Evolutionary conservation across 106 monocot genomes (phyloP).

Genomic region (Allium cepa): DNA sequence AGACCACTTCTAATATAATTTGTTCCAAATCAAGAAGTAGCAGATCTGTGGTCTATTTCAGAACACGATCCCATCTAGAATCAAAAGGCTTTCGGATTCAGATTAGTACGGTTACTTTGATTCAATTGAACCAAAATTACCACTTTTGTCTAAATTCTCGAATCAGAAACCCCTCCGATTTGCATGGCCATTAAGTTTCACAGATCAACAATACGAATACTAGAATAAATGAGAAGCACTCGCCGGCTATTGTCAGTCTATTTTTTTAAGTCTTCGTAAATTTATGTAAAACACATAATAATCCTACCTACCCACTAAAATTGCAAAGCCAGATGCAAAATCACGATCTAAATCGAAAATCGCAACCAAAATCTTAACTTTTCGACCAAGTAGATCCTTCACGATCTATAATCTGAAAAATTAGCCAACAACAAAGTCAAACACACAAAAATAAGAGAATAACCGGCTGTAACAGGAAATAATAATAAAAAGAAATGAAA

Average conservation of each 20-base stretch:
- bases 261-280: not conserved
- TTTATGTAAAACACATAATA: not conserved
- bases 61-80: not conserved
- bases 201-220: not conserved
- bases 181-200: not conserved
- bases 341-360: not conserved
- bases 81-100: not conserved
- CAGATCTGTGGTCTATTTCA: not conserved
- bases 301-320: not conserved
- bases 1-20: not conserved
- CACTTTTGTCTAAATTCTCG: not conserved
- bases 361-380: not conserved
- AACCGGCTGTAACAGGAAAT: not conserved
- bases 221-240: not conserved
- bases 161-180: not conserved
- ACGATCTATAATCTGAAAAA: not conserved
- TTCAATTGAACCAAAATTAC: not conserved
- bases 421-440: not conserved
- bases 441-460: not conserved
- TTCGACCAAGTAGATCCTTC: not conserved
- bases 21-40: not conserved
- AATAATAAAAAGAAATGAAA: not conserved
- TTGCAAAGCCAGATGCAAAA: constrained; percentile 2
- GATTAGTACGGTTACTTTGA: not conserved
- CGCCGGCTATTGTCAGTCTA: not conserved